Base-by-base conservation (phyloP, 306 rosid species). In the Vigna angularis region DNA sequence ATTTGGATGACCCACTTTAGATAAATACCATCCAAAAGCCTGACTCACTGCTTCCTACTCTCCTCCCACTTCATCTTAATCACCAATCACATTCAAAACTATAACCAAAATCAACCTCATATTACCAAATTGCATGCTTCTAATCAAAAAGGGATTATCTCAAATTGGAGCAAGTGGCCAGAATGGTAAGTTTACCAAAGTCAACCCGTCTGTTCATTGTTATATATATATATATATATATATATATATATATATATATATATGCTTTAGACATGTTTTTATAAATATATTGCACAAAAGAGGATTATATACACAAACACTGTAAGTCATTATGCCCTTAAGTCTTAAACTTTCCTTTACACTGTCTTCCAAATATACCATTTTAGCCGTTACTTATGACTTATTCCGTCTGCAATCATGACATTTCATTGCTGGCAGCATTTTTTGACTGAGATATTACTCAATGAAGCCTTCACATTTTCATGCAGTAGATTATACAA, bases 1-100 rank as follows among this genome's bases (percentile, higher is more conserved):
- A 79, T 51, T 84, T 84, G 76, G 78, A 77, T 84, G 87, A 65
- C 85, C 86, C 83, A 80, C 85, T 84, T 65, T 0, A 38, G 44
- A 69, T 82, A 59, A 57, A 58, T 59, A 51, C 55, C 32, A 86
- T 55, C 61, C 79, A 82, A 74, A 82, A 75, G 83, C 51, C 63
- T 81, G 14, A 68, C 50, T 80, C 38, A 34, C 38, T 32, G 81
- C 83, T 75, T 73, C 77, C 50, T 18, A 56, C 78, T 64, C 59
- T 74, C 81, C 72, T 65, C 55, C 64, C 67, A 32, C 79, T 86
- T 75, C 89, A 83, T 57, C 66, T 62, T 76, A 65, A 36, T 53
- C 34, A 47, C 85, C 87, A 88, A 76, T 86, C 83, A 70, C 63
- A 86, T 66, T 63, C 42, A 77, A 65, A 78, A 75, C 74, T 32